Evolutionary conservation across 1,284 basidiomycete species (phyloP), one percentile per base, ranked within the genome.

Genomic region (Chalciporus sp.): DNA sequence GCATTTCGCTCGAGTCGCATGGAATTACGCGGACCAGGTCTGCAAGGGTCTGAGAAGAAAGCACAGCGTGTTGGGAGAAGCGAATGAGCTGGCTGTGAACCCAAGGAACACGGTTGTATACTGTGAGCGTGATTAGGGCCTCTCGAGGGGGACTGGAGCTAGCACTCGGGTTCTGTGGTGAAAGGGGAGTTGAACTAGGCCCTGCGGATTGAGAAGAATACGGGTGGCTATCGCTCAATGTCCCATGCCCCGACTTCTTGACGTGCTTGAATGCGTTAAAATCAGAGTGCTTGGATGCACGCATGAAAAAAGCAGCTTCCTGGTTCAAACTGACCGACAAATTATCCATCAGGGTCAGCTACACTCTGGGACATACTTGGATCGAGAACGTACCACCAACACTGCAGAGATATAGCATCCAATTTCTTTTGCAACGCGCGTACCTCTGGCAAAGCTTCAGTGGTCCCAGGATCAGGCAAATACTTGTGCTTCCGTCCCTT

Each of bases 41-140:
- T n/a, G 76, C 78, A 1, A 92, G 76, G 0, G 82, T 88, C 60
- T 92, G 86, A 1, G 82, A 85, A n/a, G 87, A 84, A 9, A 87
- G 65, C 7, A 89, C 64, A 14, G 77, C 79, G 63, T 90, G 87
- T 59, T 86, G 85, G 16, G 88, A 90, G 52, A 77, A 73, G 28
- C 86, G 83, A 42, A 75, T 74, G n/a, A 86, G 69, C 47, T 80
- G 76, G 48, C 79, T 81, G 49, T 79, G 78, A n/a, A 79, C 75
- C 83, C 85, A 89, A 11, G 78, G 64, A 19, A 85, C 71, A 47
- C 79, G 81, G 57, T 78, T 81, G 64, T 87, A 77, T 12, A 88
- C 72, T 9, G 85, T 82, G 28, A 86, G 63, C 29, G 78, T 81
- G 20, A 90, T 63, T 10, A 90, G 60, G 1, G 79, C 82, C 42